Evolutionary conservation across 352 stramenopile species (phyloP), one percentile per base, ranked within the genome.

Genomic region (Phytophthora rubi): DNA sequence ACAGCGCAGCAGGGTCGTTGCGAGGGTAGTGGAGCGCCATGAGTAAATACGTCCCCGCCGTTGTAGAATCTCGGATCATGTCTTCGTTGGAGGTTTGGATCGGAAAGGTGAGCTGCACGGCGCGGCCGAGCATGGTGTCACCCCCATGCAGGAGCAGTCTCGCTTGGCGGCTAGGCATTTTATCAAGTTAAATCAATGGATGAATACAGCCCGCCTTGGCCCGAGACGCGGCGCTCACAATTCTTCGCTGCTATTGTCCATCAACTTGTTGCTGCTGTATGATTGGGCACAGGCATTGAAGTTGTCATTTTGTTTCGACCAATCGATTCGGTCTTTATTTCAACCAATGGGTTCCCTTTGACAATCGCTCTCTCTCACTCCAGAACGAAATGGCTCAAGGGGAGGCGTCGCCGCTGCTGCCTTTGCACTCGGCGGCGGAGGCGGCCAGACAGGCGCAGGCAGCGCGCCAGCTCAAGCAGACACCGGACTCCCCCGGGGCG

Each of bases 111-210:
- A 85, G 57, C 60, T 87, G 73, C 18, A 85, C 71, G 42, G 70
- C 76, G 10, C 79, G 66, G 8, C 77, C 72, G 4, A 84, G 72
- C 80, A 85, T 88, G 26, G 73, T 78, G 45, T 81, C 79, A 15
- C 76, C 73, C 35, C 75, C 74, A 63, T 81, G 75, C 12, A 88
- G 68, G 15, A 83, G 52, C 13, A 81, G 48, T 16, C 65, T 65
- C 28, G 54, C 54, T 52, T 69, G 33, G 42, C 35, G 18, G 23
- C 8, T 60, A n/a, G n/a, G 8, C 18, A 37, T 60, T 53, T 10
- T 61, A 9, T 3, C 13, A 15, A 32, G 30, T 5, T 13, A 12
- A 32, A 42, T 6, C 32, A 37, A 37, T 10, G 32, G 26, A 30
- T 30, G 28, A 30, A 30, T 30, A 7, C 28, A 30, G 2, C 23